Conservation (phyloP, 2,329 filamentous ascomycete species). For the Fusarium illudens region DNA sequence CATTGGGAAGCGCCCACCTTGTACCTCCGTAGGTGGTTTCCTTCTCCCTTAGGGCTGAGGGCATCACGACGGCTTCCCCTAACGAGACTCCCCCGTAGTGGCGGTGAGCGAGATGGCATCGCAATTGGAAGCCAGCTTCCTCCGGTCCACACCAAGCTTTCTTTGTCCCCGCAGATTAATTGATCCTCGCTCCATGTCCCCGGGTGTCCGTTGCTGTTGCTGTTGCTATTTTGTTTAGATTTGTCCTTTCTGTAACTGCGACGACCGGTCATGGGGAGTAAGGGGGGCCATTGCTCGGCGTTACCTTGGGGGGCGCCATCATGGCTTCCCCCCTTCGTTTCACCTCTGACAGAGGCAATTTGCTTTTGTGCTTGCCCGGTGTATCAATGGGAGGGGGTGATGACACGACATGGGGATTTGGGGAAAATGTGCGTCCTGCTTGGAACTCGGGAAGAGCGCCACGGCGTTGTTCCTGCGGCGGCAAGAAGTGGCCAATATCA, state of each 20-base stretch:
- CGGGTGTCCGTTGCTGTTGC: too few species aligned
- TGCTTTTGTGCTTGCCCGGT: constrained; percentile 7
- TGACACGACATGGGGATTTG: neutral
- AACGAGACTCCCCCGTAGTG: constrained; percentile 4
- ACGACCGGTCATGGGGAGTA: constrained; percentile 15
- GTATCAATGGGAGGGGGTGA: constrained; percentile 30
- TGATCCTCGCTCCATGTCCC: constrained; percentile 2
- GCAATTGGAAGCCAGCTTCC: neutral
- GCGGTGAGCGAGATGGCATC: constrained; percentile 26
- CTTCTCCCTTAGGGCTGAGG: constrained; percentile 28
- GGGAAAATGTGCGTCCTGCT: neutral
- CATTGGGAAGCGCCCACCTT: too few species aligned
- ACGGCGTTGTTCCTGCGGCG: neutral
- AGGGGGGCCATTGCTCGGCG: constrained; percentile 8
- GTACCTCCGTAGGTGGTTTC: too few species aligned
- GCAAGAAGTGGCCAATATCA: neutral
- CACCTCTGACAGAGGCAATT: constrained; percentile 19
- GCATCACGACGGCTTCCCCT: constrained; percentile 30
- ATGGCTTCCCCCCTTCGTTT: constrained; percentile 20
- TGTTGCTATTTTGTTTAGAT: constrained; percentile 35
- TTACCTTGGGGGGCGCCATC: constrained; percentile 7
- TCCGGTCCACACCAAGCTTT: constrained; percentile 8
- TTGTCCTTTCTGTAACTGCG: constrained; percentile 30
- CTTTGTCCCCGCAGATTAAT: constrained; percentile 24
- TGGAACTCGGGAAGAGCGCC: neutral